phyloP scores from a whole-genome alignment of 371 early-diverging fungal genomes.

The Mucor velutinosus region DNA sequence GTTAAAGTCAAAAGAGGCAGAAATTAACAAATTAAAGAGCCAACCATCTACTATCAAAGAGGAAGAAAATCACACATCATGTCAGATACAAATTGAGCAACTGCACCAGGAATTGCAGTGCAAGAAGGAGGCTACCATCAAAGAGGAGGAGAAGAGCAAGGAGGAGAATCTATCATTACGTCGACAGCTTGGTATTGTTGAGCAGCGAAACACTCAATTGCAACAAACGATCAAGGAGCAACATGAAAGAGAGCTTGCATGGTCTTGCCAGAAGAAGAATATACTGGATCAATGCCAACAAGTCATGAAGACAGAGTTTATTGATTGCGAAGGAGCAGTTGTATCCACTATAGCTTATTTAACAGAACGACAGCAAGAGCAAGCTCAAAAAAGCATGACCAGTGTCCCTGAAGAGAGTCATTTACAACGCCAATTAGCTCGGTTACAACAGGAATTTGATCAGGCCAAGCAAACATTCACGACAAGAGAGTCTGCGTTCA shows the following conservation, averaged over 20 bases:
- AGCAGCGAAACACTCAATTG: background rate
- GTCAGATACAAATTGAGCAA: background rate
- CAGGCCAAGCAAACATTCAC: slow-evolving; percentile 35
- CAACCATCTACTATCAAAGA: background rate
- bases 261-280: background rate
- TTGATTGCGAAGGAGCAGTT: background rate
- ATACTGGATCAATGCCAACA: background rate
- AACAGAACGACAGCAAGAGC: background rate
- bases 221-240: background rate
- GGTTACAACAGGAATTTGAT: background rate
- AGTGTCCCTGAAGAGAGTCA: background rate
- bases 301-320: background rate
- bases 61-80: background rate
- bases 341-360: background rate
- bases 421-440: background rate
- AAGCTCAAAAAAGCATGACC: background rate
- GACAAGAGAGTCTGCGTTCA: slow-evolving; percentile 35
- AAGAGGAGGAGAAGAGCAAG: background rate
- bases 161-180: background rate
- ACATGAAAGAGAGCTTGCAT: background rate
- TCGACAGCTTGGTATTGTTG: background rate
- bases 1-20: background rate
- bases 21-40: background rate
- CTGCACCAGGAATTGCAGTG: background rate
- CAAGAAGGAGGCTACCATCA: background rate